phyloP scores from a whole-genome alignment of 2,329 filamentous ascomycete genomes.

The Mariannaea sp. region DNA sequence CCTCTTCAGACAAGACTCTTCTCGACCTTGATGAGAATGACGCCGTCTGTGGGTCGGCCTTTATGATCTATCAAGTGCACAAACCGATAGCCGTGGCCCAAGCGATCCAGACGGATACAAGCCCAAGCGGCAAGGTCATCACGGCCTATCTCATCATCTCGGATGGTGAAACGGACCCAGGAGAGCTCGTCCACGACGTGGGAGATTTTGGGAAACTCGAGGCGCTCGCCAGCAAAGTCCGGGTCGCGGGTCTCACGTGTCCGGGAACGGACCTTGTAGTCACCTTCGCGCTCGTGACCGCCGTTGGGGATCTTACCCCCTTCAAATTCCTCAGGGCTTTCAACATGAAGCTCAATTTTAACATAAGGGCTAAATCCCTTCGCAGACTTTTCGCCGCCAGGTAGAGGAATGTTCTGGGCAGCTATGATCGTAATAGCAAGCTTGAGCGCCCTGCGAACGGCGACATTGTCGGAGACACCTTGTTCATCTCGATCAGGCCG shows the following conservation, averaged over 20 bases:
- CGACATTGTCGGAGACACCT: conserved; percentile 35
- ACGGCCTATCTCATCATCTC: conserved; percentile 80
- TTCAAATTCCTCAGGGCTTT: conserved; percentile 59
- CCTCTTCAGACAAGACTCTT: conserved; percentile 53
- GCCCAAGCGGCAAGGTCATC: conserved; percentile 87
- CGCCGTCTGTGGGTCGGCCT: conserved; percentile 68
- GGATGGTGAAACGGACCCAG: conserved; percentile 82
- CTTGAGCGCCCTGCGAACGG: conserved; percentile 64
- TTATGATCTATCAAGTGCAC: conserved; percentile 74
- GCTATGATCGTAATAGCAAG: conserved; percentile 76
- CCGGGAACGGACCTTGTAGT: conserved; percentile 64
- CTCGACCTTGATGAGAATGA: conserved; percentile 73
- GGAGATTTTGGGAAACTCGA: conserved; percentile 60
- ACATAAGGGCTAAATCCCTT: conserved; percentile 77
- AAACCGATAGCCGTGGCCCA: conserved; percentile 77
- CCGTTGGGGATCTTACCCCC: conserved; percentile 46
- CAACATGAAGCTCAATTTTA: conserved; percentile 82
- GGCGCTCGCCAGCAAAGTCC: conserved; percentile 63
- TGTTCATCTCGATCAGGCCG: conserved; percentile 35
- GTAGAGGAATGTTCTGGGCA: conserved; percentile 76
- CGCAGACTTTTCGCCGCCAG: conserved; percentile 53
- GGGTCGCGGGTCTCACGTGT: conserved; percentile 63
- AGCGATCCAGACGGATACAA: conserved; percentile 81
- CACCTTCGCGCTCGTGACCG: conserved; percentile 47
- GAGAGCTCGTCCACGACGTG: conserved; percentile 70